A percentile compares a stretch with the other conserved stretches of the same genome.
Evolutionary conservation across 78 protist genomes (phyloP).

Genomic region (Protostelium mycophagum): DNA sequence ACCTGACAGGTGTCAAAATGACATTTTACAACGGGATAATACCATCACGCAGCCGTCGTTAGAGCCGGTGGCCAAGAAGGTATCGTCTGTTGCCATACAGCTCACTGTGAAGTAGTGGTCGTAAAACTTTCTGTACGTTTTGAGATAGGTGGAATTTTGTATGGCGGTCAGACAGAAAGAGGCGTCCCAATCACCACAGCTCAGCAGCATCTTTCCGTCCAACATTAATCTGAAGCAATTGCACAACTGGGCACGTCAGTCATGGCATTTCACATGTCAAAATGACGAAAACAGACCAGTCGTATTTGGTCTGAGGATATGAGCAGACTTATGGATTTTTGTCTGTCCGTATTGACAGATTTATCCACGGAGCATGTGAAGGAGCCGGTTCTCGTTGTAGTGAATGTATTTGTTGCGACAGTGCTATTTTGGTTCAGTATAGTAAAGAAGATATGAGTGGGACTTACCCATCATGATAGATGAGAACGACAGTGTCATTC

Average conservation of each 20-base stretch:
- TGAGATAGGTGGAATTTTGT: background rate
- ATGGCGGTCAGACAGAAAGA: background rate
- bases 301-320: background rate
- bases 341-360: background rate
- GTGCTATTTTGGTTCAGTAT: background rate
- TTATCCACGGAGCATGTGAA: background rate
- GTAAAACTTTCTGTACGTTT: background rate
- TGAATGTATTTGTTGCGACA: background rate
- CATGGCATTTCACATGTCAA: background rate
- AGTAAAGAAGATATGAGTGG: background rate
- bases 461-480: background rate
- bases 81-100: background rate
- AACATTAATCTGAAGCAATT: constrained; percentile 42
- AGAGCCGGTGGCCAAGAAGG: background rate
- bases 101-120: background rate
- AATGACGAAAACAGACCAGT: background rate
- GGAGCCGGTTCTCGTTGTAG: background rate
- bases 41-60: background rate
- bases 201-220: constrained; percentile 45
- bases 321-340: background rate
- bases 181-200: constrained; percentile 50
- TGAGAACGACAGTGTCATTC: background rate
- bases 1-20: background rate
- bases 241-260: background rate
- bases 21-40: background rate